phyloP scores from a whole-genome alignment of 768 basidiomycete species.

The Agrocybe pediades region DNA sequence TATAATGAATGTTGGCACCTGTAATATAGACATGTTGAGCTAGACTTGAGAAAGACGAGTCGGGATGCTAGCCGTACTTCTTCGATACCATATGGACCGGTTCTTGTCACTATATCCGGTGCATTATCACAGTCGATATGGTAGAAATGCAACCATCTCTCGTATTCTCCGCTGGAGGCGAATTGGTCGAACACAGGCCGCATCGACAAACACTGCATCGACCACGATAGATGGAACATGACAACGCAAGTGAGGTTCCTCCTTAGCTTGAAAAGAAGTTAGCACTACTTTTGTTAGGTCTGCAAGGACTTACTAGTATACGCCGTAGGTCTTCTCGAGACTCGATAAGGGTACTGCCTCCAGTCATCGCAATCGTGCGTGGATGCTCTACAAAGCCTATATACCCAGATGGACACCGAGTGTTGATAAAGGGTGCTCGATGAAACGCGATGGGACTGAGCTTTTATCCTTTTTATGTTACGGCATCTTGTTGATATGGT shows the following conservation, averaged over 20 bases:
- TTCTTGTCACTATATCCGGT: conserved; percentile 4
- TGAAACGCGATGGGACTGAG: no score
- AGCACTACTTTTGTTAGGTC: no score
- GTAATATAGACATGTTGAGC: no score
- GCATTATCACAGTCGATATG: conserved; percentile 10
- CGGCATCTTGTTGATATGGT: neutral
- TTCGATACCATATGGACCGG: conserved; percentile 1
- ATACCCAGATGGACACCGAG: no score
- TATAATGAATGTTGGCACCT: neutral
- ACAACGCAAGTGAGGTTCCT: conserved; percentile 1
- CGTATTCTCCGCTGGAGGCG: conserved; percentile 2
- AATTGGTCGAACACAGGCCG: neutral
- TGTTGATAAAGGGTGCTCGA: no score
- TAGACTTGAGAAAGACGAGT: neutral
- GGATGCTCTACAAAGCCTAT: no score
- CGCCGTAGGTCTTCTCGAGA: no score
- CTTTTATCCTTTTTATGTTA: neutral
- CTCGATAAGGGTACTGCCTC: no score
- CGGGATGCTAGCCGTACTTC: neutral
- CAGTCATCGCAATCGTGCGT: no score
- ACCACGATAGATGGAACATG: conserved; percentile 8
- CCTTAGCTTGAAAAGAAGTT: neutral
- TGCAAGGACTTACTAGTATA: no score
- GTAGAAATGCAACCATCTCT: conserved; percentile 3
- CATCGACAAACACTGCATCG: conserved; percentile 1